These are phyloP conservation scores for Vigna unguiculata DNA, from an alignment of 306 rosid species.

Conservation along the genomic window DNA sequence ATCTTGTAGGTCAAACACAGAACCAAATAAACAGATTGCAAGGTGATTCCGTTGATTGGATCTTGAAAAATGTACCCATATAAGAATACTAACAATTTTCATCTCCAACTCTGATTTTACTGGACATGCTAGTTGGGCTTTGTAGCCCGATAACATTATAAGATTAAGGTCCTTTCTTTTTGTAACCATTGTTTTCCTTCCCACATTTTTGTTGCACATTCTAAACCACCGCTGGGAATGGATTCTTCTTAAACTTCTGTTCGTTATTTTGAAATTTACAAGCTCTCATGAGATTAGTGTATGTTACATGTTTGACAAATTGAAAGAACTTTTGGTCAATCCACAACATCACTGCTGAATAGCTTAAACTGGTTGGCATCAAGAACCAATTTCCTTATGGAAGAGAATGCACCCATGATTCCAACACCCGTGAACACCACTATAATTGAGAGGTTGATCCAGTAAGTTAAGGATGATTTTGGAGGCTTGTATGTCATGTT, in stretches of 20 bases:
- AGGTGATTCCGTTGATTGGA: no score
- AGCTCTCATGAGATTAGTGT: not conserved
- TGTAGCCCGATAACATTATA: no score
- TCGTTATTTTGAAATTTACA: not conserved
- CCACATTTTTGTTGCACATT: no score
- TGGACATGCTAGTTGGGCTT: no score
- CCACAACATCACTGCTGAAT: conserved; percentile 71
- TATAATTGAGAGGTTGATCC: conserved; percentile 80
- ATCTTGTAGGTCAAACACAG: no score
- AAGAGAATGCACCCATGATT: conserved; percentile 83
- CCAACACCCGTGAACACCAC: conserved; percentile 78
- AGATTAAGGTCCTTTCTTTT: no score
- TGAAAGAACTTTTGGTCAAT: conserved; percentile 38
- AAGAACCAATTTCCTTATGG: conserved; percentile 75
- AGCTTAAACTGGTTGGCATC: conserved; percentile 85
- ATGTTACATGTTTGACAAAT: conserved; percentile 3
- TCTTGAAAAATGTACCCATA: no score
- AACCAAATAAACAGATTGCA: no score
- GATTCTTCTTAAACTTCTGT: not conserved
- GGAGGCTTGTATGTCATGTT: conserved; percentile 85
- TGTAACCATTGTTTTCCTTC: no score
- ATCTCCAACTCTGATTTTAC: no score
- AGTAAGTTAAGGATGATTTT: conserved; percentile 64
- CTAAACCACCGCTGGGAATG: not conserved
- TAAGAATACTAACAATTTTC: no score